phyloP scores from a whole-genome alignment of 305 asterid genomes.

The Nicotiana rustica region DNA sequence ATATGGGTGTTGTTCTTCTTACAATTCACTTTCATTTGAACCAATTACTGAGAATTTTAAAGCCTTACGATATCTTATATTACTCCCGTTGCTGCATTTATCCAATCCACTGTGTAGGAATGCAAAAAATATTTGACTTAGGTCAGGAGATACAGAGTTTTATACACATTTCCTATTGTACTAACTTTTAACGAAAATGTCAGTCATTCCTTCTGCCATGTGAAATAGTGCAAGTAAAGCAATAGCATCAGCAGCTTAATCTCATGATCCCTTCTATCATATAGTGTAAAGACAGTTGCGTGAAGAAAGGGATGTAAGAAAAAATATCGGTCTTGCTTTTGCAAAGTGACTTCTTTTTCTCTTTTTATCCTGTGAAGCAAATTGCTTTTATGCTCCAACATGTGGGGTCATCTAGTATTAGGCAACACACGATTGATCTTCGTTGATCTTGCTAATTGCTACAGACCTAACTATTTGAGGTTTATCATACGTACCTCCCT shows the following conservation, averaged over 20 bases:
- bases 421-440: neutral
- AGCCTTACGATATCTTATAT: neutral
- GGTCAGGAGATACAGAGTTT: neutral
- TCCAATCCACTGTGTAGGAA: neutral
- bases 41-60: slow-evolving; percentile 8
- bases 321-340: slow-evolving; percentile 7
- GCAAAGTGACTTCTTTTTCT: neutral
- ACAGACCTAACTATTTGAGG: slow-evolving; percentile 3
- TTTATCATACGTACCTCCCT: slow-evolving; percentile 21
- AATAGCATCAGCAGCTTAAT: slow-evolving; percentile 22
- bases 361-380: slow-evolving; percentile 18
- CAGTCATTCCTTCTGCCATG: neutral
- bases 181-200: neutral
- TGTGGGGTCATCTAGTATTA: neutral
- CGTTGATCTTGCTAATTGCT: too few relatives aligned
- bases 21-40: slow-evolving; percentile 3
- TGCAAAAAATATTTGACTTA: neutral
- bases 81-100: neutral
- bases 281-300: neutral
- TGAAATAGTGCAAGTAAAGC: neutral
- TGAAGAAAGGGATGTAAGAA: slow-evolving; percentile 15
- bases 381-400: neutral
- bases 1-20: slow-evolving; percentile 12
- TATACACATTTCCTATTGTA: neutral
- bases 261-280: neutral